Base-by-base conservation (phyloP, 2,329 filamentous ascomycete genomes). In the Colletotrichum spinosum region DNA sequence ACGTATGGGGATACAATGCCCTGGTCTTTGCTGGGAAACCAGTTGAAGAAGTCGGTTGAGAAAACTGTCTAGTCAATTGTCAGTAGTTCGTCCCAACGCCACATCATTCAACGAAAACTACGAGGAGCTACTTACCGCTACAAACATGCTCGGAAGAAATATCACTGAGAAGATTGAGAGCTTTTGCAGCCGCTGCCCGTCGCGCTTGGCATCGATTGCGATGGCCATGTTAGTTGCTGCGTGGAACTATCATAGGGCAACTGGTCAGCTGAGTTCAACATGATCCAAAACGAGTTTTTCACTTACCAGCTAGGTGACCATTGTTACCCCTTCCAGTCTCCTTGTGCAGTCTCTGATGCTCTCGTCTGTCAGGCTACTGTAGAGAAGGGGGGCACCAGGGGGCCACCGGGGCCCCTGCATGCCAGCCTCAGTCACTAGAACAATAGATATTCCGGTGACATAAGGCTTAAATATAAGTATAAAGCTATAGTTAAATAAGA, bases 231-330 rank as follows among this genome's bases (percentile, higher is more conserved):
- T 75, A 2, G 69, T 74, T 34, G 74, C 73, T 7, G 69, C 70
- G 35, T 75, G 67, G 8, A 38, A 37, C 9, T 17, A 17, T 17
- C 17, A 17, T 17, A 17, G 17, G 17, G 17, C 17, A 2, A 2
- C 17, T 17, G 17, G 17, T 17, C 17, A 17, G 17, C 17, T 17
- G 17, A 17, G 17, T 17, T 17, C 17, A 17, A 17, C 17, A 17
- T 17, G 2, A 2, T 17, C 17, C 2, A 17, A 17, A 17, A 17
- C 17, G 2, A 17, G 17, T 17, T 17, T 17, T 17, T 17, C 17
- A 49, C 69, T 44, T 69, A 76, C 76, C 74, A 72, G 76, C 72
- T 77, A 74, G 3, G 73, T 77, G 12, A 75, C 71, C 71, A 78
- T 75, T 7, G 71, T 69, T 73, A 78, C 76, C 3, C 74, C 74